Evolutionary conservation across 2,329 filamentous ascomycete species (phyloP).

Genomic region (Aspergillus fischeri): DNA sequence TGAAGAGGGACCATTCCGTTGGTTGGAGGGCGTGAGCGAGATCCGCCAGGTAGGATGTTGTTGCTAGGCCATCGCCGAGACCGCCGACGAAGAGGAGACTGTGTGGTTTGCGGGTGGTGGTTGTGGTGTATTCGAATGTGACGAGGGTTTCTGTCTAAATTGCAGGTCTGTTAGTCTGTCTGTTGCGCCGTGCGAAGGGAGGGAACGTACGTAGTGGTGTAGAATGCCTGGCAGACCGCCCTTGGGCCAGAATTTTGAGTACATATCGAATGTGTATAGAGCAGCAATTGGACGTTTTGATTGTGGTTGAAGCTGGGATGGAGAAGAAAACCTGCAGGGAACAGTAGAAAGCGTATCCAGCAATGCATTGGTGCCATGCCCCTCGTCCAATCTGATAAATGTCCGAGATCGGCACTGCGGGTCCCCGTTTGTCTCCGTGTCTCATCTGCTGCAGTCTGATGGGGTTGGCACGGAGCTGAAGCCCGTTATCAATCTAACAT

Average conservation of each 20-base stretch:
- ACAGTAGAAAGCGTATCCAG: neutral
- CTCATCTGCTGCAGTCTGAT: no score
- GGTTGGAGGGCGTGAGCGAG: slow-evolving; percentile 47
- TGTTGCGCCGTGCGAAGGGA: neutral
- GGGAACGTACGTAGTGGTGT: slow-evolving; percentile 32
- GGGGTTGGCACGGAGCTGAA: no score
- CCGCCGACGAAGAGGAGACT: slow-evolving; percentile 57
- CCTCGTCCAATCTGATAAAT: slow-evolving; percentile 7
- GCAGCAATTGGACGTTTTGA: neutral
- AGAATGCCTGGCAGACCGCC: slow-evolving; percentile 34
- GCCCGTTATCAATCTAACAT: no score
- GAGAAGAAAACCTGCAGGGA: neutral
- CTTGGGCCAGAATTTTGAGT: slow-evolving; percentile 35
- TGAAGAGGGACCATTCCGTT: slow-evolving; percentile 52
- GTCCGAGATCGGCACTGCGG: slow-evolving; percentile 11
- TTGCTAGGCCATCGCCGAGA: slow-evolving; percentile 54
- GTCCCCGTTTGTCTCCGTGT: no score
- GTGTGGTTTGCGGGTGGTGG: slow-evolving; percentile 34
- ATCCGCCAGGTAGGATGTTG: slow-evolving; percentile 50
- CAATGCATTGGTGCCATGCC: neutral
- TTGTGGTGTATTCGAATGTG: slow-evolving; percentile 38
- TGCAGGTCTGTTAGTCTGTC: slow-evolving; percentile 12
- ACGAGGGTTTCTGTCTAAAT: slow-evolving; percentile 31
- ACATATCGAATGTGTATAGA: slow-evolving; percentile 17
- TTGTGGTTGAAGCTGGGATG: neutral